phyloP scores from a whole-genome alignment of 345 rosid species.

The Limnanthes douglasii region DNA sequence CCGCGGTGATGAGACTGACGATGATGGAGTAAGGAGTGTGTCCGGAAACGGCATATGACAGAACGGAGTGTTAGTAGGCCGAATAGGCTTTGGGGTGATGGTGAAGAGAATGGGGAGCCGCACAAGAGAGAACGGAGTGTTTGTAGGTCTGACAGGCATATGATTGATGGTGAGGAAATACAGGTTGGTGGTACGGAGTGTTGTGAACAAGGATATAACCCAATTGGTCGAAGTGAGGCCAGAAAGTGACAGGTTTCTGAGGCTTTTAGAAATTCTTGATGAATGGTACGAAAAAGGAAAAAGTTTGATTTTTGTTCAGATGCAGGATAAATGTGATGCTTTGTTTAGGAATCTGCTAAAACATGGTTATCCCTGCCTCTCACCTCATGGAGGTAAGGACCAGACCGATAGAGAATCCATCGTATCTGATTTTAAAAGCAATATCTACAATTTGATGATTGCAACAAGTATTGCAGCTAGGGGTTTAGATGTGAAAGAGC shows the following conservation, averaged over 20 bases:
- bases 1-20: no score
- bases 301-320: no score
- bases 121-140: slow-evolving; percentile 42
- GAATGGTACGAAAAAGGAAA: no score
- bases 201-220: no score
- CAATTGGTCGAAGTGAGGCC: no score
- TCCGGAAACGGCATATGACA: no score
- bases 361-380: slow-evolving; percentile 60
- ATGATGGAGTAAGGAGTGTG: no score
- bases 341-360: slow-evolving; percentile 45
- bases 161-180: slow-evolving; percentile 31
- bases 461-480: slow-evolving; percentile 71
- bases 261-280: no score
- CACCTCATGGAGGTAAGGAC: slow-evolving; percentile 70
- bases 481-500: slow-evolving; percentile 70
- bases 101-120: slow-evolving; percentile 41
- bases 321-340: slow-evolving; percentile 54
- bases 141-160: slow-evolving; percentile 39
- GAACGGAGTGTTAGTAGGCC: no score
- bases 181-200: no score
- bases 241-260: no score
- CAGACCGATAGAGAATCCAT: slow-evolving; percentile 70
- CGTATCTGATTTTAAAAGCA: slow-evolving; percentile 55
- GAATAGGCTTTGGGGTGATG: no score
- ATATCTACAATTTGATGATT: slow-evolving; percentile 48